These are phyloP conservation scores for Metschnikowia proteae DNA, from an alignment of 805 yeast species.

Conservation along the genomic window DNA sequence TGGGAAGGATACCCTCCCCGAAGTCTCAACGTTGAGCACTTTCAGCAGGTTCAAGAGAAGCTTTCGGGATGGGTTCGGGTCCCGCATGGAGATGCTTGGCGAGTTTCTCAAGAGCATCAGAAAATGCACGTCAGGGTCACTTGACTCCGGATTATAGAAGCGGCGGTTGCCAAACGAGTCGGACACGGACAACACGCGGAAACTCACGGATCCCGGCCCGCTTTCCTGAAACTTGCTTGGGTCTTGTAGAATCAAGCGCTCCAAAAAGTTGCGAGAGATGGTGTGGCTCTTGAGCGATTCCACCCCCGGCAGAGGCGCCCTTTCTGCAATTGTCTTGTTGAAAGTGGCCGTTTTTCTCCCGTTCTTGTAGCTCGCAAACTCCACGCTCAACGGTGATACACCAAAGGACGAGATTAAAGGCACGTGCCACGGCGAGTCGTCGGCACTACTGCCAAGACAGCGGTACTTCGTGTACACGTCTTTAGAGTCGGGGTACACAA, in stretches of 20 bases:
- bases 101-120: slow-evolving; percentile 25
- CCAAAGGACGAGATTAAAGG: slow-evolving; percentile 60
- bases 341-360: slow-evolving; percentile 23
- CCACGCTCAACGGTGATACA: slow-evolving; percentile 58
- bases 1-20: slow-evolving; percentile 8
- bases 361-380: slow-evolving; percentile 25
- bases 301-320: slow-evolving; percentile 19
- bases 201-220: slow-evolving; percentile 26
- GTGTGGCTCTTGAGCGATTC: slow-evolving; percentile 19
- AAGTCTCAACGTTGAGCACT: slow-evolving; percentile 22
- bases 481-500: slow-evolving; percentile 36
- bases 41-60: slow-evolving; percentile 30
- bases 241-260: slow-evolving; percentile 31
- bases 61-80: slow-evolving; percentile 19
- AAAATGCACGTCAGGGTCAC: slow-evolving; percentile 33
- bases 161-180: slow-evolving; percentile 34
- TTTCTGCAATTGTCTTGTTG: slow-evolving; percentile 20
- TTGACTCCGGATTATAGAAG: slow-evolving; percentile 36
- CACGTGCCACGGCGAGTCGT: slow-evolving; percentile 42
- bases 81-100: slow-evolving; percentile 23
- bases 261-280: slow-evolving; percentile 31
- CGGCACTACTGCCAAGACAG: slow-evolving; percentile 46
- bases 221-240: slow-evolving; percentile 21
- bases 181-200: slow-evolving; percentile 30
- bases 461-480: slow-evolving; percentile 34